Base-by-base conservation (phyloP, 2,329 filamentous ascomycete species). In the Pyrenophora teres region DNA sequence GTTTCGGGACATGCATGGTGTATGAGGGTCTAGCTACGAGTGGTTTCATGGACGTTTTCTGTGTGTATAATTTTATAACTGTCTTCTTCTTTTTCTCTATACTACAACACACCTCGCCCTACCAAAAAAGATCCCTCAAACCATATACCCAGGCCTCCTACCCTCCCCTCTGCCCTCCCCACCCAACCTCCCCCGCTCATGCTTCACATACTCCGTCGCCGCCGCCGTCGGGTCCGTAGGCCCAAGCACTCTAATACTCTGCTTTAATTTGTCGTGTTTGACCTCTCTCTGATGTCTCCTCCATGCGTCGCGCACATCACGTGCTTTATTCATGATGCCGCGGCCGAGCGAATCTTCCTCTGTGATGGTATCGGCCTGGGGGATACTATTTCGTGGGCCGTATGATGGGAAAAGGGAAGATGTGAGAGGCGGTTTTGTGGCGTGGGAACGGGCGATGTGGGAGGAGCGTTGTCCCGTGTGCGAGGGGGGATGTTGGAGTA, bases 241-340 rank as follows among this genome's bases (percentile, higher is more conserved):
- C 2, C 69, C 70, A 6, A 73, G 36, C 2, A 72, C 59, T 27
- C 52, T 62, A 7, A 73, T 73, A 50, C 64, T 72, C 36, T 57
- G 57, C 56, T 72, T 73, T 12, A 72, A 37, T 37, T 59, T 64
- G 43, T 68, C 60, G 9, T 66, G 65, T 50, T 60, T 60, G 1
- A 44, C 44, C 18, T 70, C 62, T 21, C 36, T 52, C 12, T 60
- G 55, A 7, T 63, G 57, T 21, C 45, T 59, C 25, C 57, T 61
- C 49, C 68, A 55, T 12, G 62, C 59, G 25, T 67, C 63, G 6
- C 67, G 50, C 12, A 57, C 58, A 35, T 67, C 55, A 31, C 46
- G 60, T 21, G 64, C 65, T 40, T 57, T 69, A 31, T 63, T 57
- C 2, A 71, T 31, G 21, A 68, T 55, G 2, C 57, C 37, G 4